Conservation (phyloP, 257 asterid species). For the Sherardia arvensis region DNA sequence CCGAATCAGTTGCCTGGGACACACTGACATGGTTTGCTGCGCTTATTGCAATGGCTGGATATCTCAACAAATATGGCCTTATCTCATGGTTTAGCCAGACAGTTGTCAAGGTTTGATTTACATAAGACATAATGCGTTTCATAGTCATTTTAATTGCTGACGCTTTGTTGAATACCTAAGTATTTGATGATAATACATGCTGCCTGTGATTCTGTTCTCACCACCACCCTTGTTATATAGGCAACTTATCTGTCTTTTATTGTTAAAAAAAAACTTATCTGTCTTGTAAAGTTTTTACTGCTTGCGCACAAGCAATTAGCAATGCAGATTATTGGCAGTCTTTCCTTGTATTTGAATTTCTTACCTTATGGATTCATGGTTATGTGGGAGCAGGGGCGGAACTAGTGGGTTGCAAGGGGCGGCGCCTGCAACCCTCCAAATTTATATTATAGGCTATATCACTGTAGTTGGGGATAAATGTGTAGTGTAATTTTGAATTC, state of each 20-base stretch:
- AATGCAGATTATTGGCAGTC: no score
- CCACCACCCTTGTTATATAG: no score
- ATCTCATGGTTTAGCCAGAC: conserved; percentile 97
- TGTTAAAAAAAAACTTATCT: no score
- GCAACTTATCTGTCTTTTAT: no score
- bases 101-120: conserved; percentile 61
- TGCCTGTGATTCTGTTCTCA: neutral
- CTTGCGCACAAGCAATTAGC: no score
- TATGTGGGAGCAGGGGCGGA: no score
- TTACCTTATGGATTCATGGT: neutral
- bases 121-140: neutral
- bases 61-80: conserved; percentile 91
- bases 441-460: no score
- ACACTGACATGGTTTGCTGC: conserved; percentile 99
- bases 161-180: neutral
- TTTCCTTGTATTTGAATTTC: no score
- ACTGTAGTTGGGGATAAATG: no score
- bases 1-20: conserved; percentile 99
- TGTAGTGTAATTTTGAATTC: no score
- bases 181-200: neutral
- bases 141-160: neutral
- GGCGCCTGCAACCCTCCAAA: no score
- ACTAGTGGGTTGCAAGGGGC: no score
- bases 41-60: conserved; percentile 98
- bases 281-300: neutral